These are phyloP conservation scores for Pyrus betulifolia DNA, from an alignment of 306 rosid genomes.

Conservation along the genomic window DNA sequence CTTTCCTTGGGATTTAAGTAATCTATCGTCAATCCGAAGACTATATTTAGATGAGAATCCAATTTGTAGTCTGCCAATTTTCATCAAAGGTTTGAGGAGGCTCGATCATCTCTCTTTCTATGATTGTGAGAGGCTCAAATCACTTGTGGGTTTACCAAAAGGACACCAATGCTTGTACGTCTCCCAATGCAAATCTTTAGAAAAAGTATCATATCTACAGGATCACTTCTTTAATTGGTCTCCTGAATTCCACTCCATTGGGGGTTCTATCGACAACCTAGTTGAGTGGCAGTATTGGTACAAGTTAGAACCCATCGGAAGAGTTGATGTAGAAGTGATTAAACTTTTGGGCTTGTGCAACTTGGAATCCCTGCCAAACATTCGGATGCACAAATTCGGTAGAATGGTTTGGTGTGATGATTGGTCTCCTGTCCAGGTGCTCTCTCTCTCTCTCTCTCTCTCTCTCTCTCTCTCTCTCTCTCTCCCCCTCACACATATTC, in stretches of 20 bases:
- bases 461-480: too few relatives aligned
- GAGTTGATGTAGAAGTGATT: too few relatives aligned
- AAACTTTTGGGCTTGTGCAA: too few relatives aligned
- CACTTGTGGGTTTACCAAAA: background rate
- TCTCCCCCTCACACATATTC: too few relatives aligned
- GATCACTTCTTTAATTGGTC: background rate
- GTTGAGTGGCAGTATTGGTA: rapidly evolving
- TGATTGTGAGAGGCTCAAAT: background rate
- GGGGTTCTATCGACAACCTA: too few relatives aligned
- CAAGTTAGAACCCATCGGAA: background rate
- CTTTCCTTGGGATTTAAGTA: background rate
- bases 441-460: too few relatives aligned
- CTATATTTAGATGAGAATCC: background rate
- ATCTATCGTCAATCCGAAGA: background rate
- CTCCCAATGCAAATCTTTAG: rapidly evolving
- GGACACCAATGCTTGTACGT: rapidly evolving
- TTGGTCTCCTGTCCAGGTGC: background rate
- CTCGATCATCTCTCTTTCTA: background rate
- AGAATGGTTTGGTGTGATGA: too few relatives aligned
- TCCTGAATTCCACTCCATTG: too few relatives aligned
- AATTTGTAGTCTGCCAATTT: background rate
- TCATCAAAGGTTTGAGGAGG: background rate
- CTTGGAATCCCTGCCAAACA: too few relatives aligned
- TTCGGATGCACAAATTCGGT: too few relatives aligned
- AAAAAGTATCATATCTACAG: background rate